phyloP scores from a whole-genome alignment of 2,329 filamentous ascomycete genomes.

The Aquanectria penicillioides region DNA sequence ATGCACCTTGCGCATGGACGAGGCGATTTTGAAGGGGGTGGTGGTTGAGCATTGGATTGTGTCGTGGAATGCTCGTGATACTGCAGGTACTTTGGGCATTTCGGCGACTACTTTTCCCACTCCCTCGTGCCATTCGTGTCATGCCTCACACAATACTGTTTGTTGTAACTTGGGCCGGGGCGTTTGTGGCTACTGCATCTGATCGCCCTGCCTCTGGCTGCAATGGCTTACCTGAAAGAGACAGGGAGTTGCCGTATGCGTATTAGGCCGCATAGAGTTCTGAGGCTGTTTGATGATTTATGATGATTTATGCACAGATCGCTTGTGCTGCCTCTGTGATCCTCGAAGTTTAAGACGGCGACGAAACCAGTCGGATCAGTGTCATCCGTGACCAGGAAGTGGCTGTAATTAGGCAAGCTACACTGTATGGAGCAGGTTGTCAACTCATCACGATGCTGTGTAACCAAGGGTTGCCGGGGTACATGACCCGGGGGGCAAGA shows the following conservation, averaged over 20 bases:
- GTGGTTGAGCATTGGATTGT: constrained; percentile 1
- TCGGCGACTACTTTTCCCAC: no score
- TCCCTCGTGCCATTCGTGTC: no score
- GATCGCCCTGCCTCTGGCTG: not conserved
- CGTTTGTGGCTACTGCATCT: not conserved
- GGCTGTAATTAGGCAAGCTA: not conserved
- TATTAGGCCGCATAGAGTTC: constrained; percentile 14
- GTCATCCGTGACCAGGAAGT: not conserved
- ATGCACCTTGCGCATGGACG: constrained; percentile 1
- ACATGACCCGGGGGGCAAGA: not conserved
- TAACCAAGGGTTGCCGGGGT: constrained; percentile 2
- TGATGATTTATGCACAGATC: not conserved
- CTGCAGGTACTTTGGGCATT: no score
- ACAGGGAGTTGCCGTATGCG: not conserved
- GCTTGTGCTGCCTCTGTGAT: not conserved
- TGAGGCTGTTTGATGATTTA: constrained; percentile 10
- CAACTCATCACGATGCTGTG: constrained; percentile 16
- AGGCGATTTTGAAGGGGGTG: not conserved
- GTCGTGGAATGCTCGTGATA: constrained; percentile 14
- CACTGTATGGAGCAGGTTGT: not conserved
- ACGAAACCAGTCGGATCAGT: not conserved
- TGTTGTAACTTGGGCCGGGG: not conserved
- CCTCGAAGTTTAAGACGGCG: constrained; percentile 5
- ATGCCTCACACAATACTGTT: no score
- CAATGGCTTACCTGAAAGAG: not conserved